Base-by-base conservation (phyloP, 306 rosid species). In the Biancaea sappan region DNA sequence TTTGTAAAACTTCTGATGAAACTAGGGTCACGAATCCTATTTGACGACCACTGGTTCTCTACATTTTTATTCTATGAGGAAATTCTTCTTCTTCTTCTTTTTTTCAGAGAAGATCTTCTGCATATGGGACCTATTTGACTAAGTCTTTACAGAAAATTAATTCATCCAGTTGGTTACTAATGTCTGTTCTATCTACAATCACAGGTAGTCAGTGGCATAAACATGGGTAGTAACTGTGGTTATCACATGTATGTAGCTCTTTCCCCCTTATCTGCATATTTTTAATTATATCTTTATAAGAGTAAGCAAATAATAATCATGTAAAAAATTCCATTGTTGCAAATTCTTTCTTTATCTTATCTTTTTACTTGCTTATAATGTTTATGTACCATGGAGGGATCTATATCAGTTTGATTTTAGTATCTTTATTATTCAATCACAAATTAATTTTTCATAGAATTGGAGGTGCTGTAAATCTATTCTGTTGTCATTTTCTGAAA, bases 141-240 rank as follows among this genome's bases (percentile, higher is more conserved):
- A 2, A 26, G n/a, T 46, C 15, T 35, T 48, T 53, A 58, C 57
- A 9, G 32, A 26, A 28, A 15, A 26, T 31, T 34, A 41, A 18
- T 54, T 77, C 50, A 21, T 73, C 24, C 64, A 67, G 18, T 62
- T 67, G 76, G 32, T 63, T 66, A 53, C 52, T 79, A 19, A 74
- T 63, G 58, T 44, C 73, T 67, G 40, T 65, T 69, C 28, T 48
- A 21, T 73, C 77, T 73, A 50, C 35, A 48, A 50, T 34, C 62
- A 71, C 90, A 94, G 97, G 94, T 94, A 68, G 53, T 94, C 85
- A 94, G 97, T 83, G 98, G 97, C 88, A 94, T 91, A 57, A 94
- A 94, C 87, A 90, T 46, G 91, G 98, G 97, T 81, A 85, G 93
- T 91, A 89, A 94, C 89, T 84, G 92, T 28, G 96, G 98, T 76